Evolutionary conservation across 2,329 filamentous ascomycete genomes (phyloP), one percentile per base, ranked within the genome.

Genomic region (Sporothrix humicola): DNA sequence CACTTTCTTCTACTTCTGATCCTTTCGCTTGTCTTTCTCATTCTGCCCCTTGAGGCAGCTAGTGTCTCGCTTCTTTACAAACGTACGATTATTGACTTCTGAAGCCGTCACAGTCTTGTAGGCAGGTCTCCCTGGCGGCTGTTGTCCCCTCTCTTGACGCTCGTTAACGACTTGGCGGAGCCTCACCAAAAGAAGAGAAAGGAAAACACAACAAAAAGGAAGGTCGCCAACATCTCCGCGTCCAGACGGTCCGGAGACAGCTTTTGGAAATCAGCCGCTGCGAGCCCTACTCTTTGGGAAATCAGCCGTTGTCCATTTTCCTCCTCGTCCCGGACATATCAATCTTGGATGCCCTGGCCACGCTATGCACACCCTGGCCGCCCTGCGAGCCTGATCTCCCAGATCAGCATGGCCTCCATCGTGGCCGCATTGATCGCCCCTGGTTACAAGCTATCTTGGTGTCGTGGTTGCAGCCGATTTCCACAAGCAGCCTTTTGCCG

Each of bases 401-500:
- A 13, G 56, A n/a, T 13, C n/a, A 5, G 17, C 13, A 42, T 46
- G n/a, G 59, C 46, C 23, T 17, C n/a, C 5, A 63, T 46, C 37
- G 31, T 37, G 31, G 31, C 31, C 31, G 31, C 31, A 37, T 37
- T 37, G 31, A 37, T 5, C 31, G 31, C 31, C 31, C 31, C 31
- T 37, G 31, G 4, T 37, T 37, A 37, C 31, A 7, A 37, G 31
- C 31, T 37, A 37, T 37, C 31, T 37, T 37, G 31, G 31, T 37
- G 31, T 7, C 5, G 31, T 37, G 31, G 31, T 37, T 37, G 31
- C 31, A 37, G 37, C n/a, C 42, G 42, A 31, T 66, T 48, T 48
- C 61, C 61, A 26, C 20, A 66, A 66, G 61, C 61, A 66, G 42
- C n/a, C 5, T 63, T 20, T 46, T 23, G 42, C 61, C 61, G 42